Base-by-base conservation (phyloP, 192 early-diverging fungal species). In the Pecoramyces ruminantium region DNA sequence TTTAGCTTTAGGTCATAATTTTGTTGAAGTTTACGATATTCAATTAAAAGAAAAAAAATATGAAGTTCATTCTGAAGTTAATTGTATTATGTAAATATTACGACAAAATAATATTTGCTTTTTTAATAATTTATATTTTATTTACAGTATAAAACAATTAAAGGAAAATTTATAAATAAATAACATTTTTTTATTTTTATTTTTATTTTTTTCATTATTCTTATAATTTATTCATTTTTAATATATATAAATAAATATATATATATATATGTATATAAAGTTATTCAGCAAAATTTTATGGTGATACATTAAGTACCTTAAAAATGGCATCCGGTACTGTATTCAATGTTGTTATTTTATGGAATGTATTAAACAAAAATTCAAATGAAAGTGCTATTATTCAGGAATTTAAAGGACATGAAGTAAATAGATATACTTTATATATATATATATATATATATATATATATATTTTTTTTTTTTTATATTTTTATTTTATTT, bases 301-400 rank as follows among this genome's bases (percentile, higher is more conserved):
- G 92, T n/a, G 79, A 82, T 9, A 89, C 86, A 0, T 40, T 85
- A 14, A 86, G 84, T 16, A 83, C 82, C 0, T 78, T 95, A 11
- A 81, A 84, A 18, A 85, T 95, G 15, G 92, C 92, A 0, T 90
- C 90, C 0, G 95, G 95, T 0, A 96, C 95, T 13, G 94, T 95
- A 14, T 95, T 95, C 83, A 94, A 94, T 85, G 87, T 95, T 77
- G 90, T 94, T 0, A 84, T 93, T 79, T 78, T 95, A 8, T 95
- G 94, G 93, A 86, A 90, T 77, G 85, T 90, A 2, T 79, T 77
- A 14, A 81, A 84, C 25, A 79, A 80, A 0, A n/a, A n/a, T n/a
- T 84, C 86, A 28, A 82, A 83, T 25, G 28, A 83, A 77, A 88
- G 87, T 17, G 42, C 83, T 16, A 85, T 90, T 1, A 79, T 38